A percentile compares a stretch with the other conserved stretches of the same genome.
These are phyloP conservation scores for Serpula lacrymans DNA, from an alignment of 768 basidiomycete genomes.

Conservation along the genomic window DNA sequence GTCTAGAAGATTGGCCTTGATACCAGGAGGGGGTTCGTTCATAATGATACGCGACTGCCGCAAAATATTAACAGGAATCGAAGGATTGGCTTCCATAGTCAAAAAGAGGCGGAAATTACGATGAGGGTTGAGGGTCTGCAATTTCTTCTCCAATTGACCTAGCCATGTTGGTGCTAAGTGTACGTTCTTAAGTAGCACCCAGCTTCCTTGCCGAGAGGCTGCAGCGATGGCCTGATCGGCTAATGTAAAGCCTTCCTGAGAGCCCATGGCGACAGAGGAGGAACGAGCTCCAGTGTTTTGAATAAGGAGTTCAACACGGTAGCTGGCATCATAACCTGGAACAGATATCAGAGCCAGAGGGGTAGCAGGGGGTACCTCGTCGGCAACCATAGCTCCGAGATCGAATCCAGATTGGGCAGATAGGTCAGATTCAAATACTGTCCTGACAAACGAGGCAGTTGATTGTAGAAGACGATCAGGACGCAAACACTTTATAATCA, in stretches of 20 bases:
- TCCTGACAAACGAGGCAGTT: constrained; percentile 67
- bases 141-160: constrained; percentile 91
- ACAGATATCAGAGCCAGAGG: constrained; percentile 92
- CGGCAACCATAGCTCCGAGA: constrained; percentile 69
- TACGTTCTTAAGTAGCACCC: constrained; percentile 97
- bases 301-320: constrained; percentile 86
- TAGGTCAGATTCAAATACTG: constrained; percentile 81
- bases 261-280: constrained; percentile 95
- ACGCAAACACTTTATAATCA: constrained; percentile 86
- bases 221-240: constrained; percentile 95
- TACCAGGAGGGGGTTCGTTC: constrained; percentile 97
- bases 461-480: constrained; percentile 90
- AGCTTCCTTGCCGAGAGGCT: constrained; percentile 89
- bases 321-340: constrained; percentile 97
- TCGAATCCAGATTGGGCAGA: constrained; percentile 71
- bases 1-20: constrained; percentile 94
- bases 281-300: constrained; percentile 74
- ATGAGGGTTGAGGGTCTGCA: constrained; percentile 88
- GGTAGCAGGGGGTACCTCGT: constrained; percentile 76
- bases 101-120: constrained; percentile 95
- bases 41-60: constrained; percentile 95
- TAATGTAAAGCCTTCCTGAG: constrained; percentile 92
- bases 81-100: constrained; percentile 95
- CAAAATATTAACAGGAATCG: constrained; percentile 94
- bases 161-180: constrained; percentile 96